Evolutionary conservation across 306 rosid species (phyloP).

Genomic region (Amphicarpaea edgeworthii): DNA sequence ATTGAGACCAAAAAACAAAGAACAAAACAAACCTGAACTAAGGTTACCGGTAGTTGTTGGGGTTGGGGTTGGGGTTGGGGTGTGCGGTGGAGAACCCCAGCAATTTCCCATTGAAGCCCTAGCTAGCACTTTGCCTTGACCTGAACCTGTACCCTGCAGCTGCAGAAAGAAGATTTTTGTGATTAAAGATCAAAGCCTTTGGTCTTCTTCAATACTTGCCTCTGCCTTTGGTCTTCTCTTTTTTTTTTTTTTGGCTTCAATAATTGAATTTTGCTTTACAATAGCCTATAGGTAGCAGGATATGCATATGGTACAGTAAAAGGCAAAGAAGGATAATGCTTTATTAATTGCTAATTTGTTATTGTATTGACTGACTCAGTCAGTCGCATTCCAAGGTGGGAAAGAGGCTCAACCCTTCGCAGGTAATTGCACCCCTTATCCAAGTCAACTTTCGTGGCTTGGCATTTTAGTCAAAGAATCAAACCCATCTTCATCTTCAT

Average conservation of each 20-base stretch:
- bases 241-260: not conserved
- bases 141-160: not conserved
- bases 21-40: conserved; percentile 53
- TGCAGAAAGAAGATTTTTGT: not conserved
- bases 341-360: not conserved
- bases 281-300: not conserved
- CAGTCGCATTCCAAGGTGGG: not conserved
- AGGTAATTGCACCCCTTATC: not conserved
- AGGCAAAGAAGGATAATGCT: not conserved
- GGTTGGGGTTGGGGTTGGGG: conserved; percentile 42
- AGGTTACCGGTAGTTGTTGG: conserved; percentile 57
- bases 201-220: not conserved
- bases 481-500: too few species aligned
- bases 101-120: conserved; percentile 75
- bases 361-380: not conserved
- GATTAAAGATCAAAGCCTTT: not conserved
- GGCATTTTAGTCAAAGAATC: not conserved
- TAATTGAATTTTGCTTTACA: conserved; percentile 30
- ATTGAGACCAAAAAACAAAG: not conserved
- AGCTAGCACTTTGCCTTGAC: too few species aligned
- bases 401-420: not conserved
- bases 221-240: not conserved
- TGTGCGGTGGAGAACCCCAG: conserved; percentile 62
- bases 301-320: not conserved
- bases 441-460: conserved; percentile 20